Conservation (phyloP, 257 asterid species). For the Solanum rostratum region DNA sequence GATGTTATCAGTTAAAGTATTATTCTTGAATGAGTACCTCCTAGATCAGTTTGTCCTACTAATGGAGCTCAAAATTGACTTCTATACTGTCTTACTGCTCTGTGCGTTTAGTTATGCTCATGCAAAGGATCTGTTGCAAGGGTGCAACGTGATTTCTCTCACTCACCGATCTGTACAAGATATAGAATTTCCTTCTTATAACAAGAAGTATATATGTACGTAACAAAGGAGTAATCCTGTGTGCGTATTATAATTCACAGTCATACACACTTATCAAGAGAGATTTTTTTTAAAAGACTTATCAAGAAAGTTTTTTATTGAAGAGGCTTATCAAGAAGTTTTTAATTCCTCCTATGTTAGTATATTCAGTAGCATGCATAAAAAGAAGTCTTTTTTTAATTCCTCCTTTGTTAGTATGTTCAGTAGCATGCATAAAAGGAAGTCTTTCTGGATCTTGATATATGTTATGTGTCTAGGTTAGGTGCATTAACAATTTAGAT, state of each 20-base stretch:
- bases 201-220: background rate
- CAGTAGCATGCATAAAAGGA: background rate
- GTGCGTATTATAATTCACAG: background rate
- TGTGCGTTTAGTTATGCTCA: background rate
- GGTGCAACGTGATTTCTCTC: background rate
- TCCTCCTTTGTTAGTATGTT: background rate
- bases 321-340: background rate
- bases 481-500: background rate
- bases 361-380: background rate
- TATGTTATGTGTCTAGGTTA: background rate
- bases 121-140: background rate
- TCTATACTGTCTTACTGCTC: background rate
- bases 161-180: background rate
- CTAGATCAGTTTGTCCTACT: background rate
- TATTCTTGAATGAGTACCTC: background rate
- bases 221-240: background rate
- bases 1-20: background rate
- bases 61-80: background rate
- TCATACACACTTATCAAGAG: background rate
- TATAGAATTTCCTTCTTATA: background rate
- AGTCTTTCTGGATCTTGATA: background rate
- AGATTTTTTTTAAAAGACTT: background rate
- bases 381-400: background rate
- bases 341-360: background rate
- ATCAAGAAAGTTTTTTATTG: background rate